These are phyloP conservation scores for Penstemon newberryi DNA, from an alignment of 257 asterid species.

Conservation along the genomic window DNA sequence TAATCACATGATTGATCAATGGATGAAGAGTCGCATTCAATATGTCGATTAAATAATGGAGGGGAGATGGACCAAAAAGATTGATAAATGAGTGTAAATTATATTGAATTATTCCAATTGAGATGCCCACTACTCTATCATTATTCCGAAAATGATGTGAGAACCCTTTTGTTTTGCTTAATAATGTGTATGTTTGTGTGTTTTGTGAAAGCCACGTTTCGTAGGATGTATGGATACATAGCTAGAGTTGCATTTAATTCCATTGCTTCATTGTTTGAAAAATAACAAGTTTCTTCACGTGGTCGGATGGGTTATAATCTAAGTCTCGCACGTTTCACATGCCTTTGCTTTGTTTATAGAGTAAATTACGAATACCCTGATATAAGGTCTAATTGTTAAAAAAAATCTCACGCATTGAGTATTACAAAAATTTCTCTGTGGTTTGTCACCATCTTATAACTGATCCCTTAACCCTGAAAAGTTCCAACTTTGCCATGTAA, in stretches of 20 bases:
- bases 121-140: conserved; percentile 10
- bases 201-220: conserved; percentile 35
- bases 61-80: conserved; percentile 8
- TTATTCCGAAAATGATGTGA: not conserved
- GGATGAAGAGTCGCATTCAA: not conserved
- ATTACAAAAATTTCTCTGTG: too few species aligned
- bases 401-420: too few species aligned
- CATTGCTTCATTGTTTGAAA: conserved; percentile 23
- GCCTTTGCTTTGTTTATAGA: not conserved
- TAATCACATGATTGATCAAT: not conserved
- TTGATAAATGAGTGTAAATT: conserved; percentile 15
- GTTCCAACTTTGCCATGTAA: too few species aligned
- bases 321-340: conserved; percentile 34
- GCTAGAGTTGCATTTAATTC: conserved; percentile 27
- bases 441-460: too few species aligned
- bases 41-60: not conserved
- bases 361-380: too few species aligned
- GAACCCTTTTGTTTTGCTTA: not conserved
- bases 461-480: too few species aligned
- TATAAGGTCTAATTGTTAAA: too few species aligned
- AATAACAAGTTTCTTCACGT: conserved; percentile 23
- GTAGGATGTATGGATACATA: not conserved
- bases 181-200: conserved; percentile 15
- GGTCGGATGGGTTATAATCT: conserved; percentile 21
- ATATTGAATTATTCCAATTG: conserved; percentile 18